Evolutionary conservation across 2,329 filamentous ascomycete species (phyloP), one percentile per base, ranked within the genome.

Genomic region (Ceratocystis diversiconidia): DNA sequence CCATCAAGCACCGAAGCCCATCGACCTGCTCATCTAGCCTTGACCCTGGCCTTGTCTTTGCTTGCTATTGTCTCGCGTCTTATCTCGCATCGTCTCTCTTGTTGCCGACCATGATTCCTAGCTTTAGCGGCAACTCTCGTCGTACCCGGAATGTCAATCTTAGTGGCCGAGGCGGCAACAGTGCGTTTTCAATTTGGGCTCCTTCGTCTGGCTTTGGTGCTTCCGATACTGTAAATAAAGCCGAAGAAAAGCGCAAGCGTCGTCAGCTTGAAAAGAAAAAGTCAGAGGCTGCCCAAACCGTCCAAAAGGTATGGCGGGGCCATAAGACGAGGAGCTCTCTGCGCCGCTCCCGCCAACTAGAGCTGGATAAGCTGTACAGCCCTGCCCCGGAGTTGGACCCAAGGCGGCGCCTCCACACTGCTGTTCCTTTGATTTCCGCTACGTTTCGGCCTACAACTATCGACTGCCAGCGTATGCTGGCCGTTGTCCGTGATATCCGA

Each of bases 111-210:
- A 96, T 96, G 92, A 95, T 94, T 77, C 86, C 88, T 68, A 91
- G 88, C 64, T 99, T 99, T 77, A 94, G 89, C 28, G 94, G 94
- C 71, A 89, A 78, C 76, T 89, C 90, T 71, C 86, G 90, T 72
- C 88, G 89, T 70, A 87, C 88, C 68, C 87, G 94, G 70, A 92
- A 96, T 74, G 90, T 97, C 73, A 96, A 97, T 76, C 86, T 99
- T 68, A 94, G 90, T 70, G 94, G 91, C 69, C 87, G 92, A 84
- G 15, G 48, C 69, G 79, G 80, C 62, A 95, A 96, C 72, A 78
- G 82, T 3, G 76, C 80, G 12, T 79, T 81, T 17, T 80, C 84
- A 1, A 57, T 64, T 12, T 69, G 68, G 68, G 65, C 55, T 5
- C 59, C 63, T 10, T 65, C 68, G 5, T 68, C 68, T 19, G 67